A percentile compares a stretch with the other conserved stretches of the same genome.
phyloP scores from a whole-genome alignment of 345 rosid species.

The Salix udensis region DNA sequence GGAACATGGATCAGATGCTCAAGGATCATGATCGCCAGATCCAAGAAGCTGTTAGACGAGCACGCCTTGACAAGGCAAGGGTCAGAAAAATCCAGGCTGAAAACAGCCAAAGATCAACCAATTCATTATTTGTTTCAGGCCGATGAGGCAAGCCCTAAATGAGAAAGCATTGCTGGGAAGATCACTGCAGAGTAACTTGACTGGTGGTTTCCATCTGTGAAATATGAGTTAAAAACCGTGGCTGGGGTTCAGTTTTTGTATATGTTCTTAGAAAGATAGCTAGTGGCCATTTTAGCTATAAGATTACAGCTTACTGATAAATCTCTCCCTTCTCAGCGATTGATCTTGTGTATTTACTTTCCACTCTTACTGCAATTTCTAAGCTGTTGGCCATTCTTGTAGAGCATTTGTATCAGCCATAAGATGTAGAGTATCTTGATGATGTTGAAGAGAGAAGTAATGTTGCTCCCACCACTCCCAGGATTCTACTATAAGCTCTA shows the following conservation, averaged over 20 bases:
- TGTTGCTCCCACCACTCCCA: background rate
- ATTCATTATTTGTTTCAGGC: conserved; percentile 71
- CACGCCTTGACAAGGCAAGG: conserved; percentile 81
- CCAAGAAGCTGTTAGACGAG: conserved; percentile 89
- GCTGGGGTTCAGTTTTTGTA: conserved; percentile 28
- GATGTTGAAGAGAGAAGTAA: background rate
- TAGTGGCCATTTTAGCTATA: conserved; percentile 21
- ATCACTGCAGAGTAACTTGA: conserved; percentile 22
- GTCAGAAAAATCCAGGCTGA: conserved; percentile 62
- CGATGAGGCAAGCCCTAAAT: conserved; percentile 44
- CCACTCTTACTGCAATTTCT: conserved; percentile 21
- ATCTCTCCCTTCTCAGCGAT: conserved; percentile 11
- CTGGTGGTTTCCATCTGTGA: conserved; percentile 22
- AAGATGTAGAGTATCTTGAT: conserved; percentile 18
- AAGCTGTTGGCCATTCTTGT: conserved; percentile 27
- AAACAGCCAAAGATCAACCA: conserved; percentile 54
- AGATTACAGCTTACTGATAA: conserved; percentile 23
- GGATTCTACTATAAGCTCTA: background rate
- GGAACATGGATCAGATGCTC: conserved; percentile 88
- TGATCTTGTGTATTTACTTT: conserved; percentile 24
- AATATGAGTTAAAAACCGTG: conserved; percentile 14
- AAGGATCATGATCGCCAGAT: conserved; percentile 96
- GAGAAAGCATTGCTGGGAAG: conserved; percentile 8
- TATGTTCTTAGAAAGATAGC: conserved; percentile 32
- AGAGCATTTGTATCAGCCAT: conserved; percentile 21